Evolutionary conservation across 2,329 filamentous ascomycete genomes (phyloP), one percentile per base, ranked within the genome.

Genomic region (Calonectria pseudoreteaudii): DNA sequence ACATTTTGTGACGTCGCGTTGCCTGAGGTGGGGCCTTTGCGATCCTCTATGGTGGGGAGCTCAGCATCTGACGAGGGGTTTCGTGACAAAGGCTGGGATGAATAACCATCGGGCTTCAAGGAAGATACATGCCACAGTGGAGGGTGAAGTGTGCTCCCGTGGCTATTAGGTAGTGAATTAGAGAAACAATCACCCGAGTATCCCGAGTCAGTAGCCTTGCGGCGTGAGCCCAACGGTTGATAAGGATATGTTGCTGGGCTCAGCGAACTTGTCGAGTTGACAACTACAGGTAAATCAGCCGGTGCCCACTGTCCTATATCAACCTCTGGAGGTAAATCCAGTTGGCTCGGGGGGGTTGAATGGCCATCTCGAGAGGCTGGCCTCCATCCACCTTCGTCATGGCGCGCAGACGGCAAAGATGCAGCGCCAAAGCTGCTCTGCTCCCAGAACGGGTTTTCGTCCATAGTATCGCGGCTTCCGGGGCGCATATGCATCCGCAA

Each of bases 61-160:
- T 74, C 72, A 26, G 76, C 36, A 47, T 68, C 72, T 14, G 78
- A 77, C 13, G 77, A 74, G 14, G 77, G 67, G 30, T 77, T 73
- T 36, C 70, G 65, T 3, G 76, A 79, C 58, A 74, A 75, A 38
- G 78, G 78, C 28, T 80, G 77, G 20, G 79, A 79, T 10, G 74
- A 71, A 50, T 76, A 75, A 28, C 73, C 76, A 31, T 75, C 77
- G 16, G 70, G 67, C n/a, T 69, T 58, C 20, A 73, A 53, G 4
- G 71, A 72, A 8, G 71, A 69, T 4, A 50, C 66, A 18, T 58
- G 76, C 73, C 74, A 75, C n/a, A 64, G 52, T 4, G 66, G 70
- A 31, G 79, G 78, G 8, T 69, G 72, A 31, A 77, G 71, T 30
- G 74, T 76, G 47, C 71, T 70, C n/a, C 65, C 53, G 36, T 75